These are phyloP conservation scores for Aspergillus avenaceus DNA, from an alignment of 495 filamentous ascomycete species.

Conservation along the genomic window DNA sequence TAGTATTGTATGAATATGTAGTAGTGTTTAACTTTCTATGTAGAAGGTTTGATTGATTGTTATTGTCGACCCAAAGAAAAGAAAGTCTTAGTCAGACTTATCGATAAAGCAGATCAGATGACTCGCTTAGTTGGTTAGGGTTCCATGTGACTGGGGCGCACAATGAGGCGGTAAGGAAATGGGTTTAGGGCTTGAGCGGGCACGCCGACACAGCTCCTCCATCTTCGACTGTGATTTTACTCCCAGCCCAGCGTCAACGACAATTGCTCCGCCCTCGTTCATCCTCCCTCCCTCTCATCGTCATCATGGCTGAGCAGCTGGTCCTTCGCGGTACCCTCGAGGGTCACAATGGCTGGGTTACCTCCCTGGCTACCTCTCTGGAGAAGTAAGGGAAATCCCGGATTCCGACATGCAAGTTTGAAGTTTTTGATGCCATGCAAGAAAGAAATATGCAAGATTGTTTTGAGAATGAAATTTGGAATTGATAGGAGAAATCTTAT, in stretches of 20 bases:
- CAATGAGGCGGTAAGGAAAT: slow-evolving; percentile 25
- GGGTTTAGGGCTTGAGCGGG: slow-evolving; percentile 40
- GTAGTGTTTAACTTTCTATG: too few species aligned
- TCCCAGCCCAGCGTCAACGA: slow-evolving; percentile 45
- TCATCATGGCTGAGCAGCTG: slow-evolving; percentile 88
- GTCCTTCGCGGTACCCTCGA: slow-evolving; percentile 96
- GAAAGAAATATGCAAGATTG: too few species aligned
- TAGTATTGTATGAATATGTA: too few species aligned
- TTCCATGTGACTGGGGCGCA: slow-evolving; percentile 34
- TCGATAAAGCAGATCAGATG: neutral
- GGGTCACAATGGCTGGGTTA: slow-evolving; percentile 82
- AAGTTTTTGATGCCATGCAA: neutral
- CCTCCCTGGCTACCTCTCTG: slow-evolving; percentile 87
- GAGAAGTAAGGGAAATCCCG: slow-evolving; percentile 73
- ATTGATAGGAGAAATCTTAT: neutral
- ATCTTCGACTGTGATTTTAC: slow-evolving; percentile 41
- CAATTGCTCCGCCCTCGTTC: slow-evolving; percentile 42
- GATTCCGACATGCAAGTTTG: slow-evolving; percentile 4
- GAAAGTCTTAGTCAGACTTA: neutral
- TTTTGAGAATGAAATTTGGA: neutral
- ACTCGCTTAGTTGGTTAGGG: slow-evolving; percentile 5
- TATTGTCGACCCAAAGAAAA: too few species aligned
- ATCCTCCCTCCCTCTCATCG: slow-evolving; percentile 38
- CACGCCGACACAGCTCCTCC: slow-evolving; percentile 29
- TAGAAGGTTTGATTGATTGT: neutral